A percentile compares a stretch with the other conserved stretches of the same genome.
These are phyloP conservation scores for Telfairia occidentalis DNA, from an alignment of 331 rosid species.

Conservation along the genomic window DNA sequence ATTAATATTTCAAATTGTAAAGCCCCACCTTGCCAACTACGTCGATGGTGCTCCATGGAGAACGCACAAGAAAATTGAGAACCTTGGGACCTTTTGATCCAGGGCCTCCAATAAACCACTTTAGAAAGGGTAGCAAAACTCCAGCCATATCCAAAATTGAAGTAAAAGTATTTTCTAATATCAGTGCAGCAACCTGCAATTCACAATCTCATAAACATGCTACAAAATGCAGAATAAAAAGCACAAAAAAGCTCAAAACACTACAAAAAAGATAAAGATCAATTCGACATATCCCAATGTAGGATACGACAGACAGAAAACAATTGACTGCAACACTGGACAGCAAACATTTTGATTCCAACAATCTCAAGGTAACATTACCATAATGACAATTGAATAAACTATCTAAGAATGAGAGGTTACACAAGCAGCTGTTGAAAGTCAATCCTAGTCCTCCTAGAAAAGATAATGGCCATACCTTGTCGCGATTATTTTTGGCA, in stretches of 20 bases:
- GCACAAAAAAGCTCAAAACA: neutral
- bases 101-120: conserved; percentile 92
- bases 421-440: neutral
- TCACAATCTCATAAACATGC: conserved; percentile 20
- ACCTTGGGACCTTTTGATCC: conserved; percentile 56
- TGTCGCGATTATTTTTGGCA: conserved; percentile 74
- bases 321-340: neutral
- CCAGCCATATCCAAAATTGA: conserved; percentile 99
- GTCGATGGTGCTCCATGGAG: conserved; percentile 95
- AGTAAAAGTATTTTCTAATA: conserved; percentile 88
- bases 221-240: neutral
- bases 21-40: conserved; percentile 64
- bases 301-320: neutral
- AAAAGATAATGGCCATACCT: too few species aligned
- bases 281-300: neutral
- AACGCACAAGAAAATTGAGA: conserved; percentile 84
- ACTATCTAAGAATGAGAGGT: neutral
- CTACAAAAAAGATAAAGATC: neutral
- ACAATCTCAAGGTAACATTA: neutral
- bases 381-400: neutral
- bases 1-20: neutral
- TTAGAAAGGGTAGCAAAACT: conserved; percentile 77
- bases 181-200: conserved; percentile 73
- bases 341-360: neutral
- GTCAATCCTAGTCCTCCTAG: neutral